These are phyloP conservation scores for Phanerochaete sordida DNA, from an alignment of 768 basidiomycete species.

Conservation along the genomic window DNA sequence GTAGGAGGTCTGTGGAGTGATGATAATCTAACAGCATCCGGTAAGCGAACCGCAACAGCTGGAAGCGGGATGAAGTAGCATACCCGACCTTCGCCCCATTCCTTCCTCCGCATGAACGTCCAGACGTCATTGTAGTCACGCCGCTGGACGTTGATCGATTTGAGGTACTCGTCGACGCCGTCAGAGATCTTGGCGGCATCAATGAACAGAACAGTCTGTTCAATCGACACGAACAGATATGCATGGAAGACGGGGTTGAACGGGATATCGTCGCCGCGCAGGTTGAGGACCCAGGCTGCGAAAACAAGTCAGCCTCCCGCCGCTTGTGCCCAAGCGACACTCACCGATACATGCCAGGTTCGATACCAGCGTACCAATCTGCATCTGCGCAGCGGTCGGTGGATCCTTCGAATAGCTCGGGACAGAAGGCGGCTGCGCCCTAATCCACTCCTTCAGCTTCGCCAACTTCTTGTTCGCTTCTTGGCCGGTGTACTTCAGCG, in stretches of 20 bases:
- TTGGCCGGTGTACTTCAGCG: slow-evolving; percentile 66
- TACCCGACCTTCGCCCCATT: slow-evolving; percentile 80
- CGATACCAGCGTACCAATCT: slow-evolving; percentile 65
- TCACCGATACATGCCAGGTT: slow-evolving; percentile 69
- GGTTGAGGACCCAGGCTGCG: slow-evolving; percentile 81
- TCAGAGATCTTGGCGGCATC: slow-evolving; percentile 61
- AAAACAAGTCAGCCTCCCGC: slow-evolving; percentile 9
- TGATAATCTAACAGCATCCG: slow-evolving; percentile 44
- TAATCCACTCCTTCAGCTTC: slow-evolving; percentile 69
- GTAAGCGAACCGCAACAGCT: slow-evolving; percentile 1
- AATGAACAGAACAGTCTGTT: slow-evolving; percentile 70
- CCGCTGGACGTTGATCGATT: slow-evolving; percentile 50
- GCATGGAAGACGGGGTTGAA: slow-evolving; percentile 91
- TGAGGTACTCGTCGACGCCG: slow-evolving; percentile 56
- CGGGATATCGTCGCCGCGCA: slow-evolving; percentile 87
- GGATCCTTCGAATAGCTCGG: slow-evolving; percentile 61
- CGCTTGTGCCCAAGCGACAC: slow-evolving; percentile 17
- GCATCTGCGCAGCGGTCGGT: slow-evolving; percentile 57
- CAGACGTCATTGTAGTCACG: slow-evolving; percentile 76
- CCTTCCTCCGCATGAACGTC: slow-evolving; percentile 68
- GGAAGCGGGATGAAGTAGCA: slow-evolving; percentile 18
- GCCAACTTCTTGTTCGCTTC: slow-evolving; percentile 69
- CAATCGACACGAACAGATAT: slow-evolving; percentile 71
- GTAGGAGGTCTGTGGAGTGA: slow-evolving; percentile 72
- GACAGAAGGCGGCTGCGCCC: slow-evolving; percentile 50